Base-by-base conservation (phyloP, 1,284 basidiomycete genomes). In the Trichosporon asahii region DNA sequence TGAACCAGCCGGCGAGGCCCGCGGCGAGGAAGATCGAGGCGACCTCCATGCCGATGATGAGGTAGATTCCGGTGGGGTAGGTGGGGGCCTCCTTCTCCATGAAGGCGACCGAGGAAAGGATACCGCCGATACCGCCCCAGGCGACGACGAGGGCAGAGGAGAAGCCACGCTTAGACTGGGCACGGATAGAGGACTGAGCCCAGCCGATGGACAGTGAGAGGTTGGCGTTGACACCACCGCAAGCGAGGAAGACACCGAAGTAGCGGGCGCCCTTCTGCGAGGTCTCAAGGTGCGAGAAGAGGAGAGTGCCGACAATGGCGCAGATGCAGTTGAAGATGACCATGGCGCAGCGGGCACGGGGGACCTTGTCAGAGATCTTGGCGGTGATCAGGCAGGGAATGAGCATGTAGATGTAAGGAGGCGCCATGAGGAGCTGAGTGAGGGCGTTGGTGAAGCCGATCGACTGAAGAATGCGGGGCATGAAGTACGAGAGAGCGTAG, bases 121-220 rank as follows among this genome's bases (percentile, higher is more conserved):
- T 85, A 69, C 85, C 85, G 29, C 85, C 85, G 44, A 85, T 73
- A 72, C 84, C 84, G 46, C 83, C 84, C 63, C 82, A 80, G 44
- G 78, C 80, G 70, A 85, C 79, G 64, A 82, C 78, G 40, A 84
- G 70, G 29, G 84, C 84, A 23, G 78, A 79, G 14, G 76, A 73
- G 72, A 82, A 80, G 23, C 77, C 74, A 57, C 76, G 73, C 72
- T 85, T 85, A 25, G 80, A 79, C 72, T 85, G 82, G n/a, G 78
- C 77, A 18, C 81, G 80, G 44, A 85, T 80, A 77, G 84, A 84
- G 75, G 82, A 83, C 69, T 82, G 79, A 63, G 78, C 76, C 75
- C 80, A 82, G 3, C 78, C 75, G 49, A 81, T 68, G 60, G 78
- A 75, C 53, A 78, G 77, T 6, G 82, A 80, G 11, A 79, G 72